phyloP scores from a whole-genome alignment of 148 eudicot genomes.

The Vaccinium myrtillus region DNA sequence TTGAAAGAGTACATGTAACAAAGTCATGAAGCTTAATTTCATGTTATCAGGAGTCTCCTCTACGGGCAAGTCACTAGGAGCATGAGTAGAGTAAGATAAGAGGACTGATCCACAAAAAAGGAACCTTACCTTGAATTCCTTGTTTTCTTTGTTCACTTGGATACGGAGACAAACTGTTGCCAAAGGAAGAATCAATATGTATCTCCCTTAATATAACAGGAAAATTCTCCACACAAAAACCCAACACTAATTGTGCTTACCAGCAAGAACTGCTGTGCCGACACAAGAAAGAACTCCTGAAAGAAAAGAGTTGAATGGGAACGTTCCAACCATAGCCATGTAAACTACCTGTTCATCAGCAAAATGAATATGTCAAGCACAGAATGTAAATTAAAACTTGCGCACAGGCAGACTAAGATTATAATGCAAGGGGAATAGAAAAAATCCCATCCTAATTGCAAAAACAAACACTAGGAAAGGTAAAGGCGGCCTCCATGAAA shows the following conservation, averaged over 20 bases:
- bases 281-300: conserved; percentile 96
- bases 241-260: conserved; percentile 43
- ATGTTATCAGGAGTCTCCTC: background rate
- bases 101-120: background rate
- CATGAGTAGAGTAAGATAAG: background rate
- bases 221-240: background rate
- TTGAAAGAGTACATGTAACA: background rate
- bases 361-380: conserved; percentile 11
- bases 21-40: background rate
- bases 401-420: background rate
- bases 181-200: conserved; percentile 17
- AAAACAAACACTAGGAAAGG: background rate
- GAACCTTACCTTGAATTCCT: conserved; percentile 86
- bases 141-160: conserved; percentile 98
- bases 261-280: conserved; percentile 98
- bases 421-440: background rate
- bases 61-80: background rate
- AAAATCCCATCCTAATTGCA: background rate
- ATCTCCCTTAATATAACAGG: background rate
- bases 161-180: conserved; percentile 85
- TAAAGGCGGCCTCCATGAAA: background rate
- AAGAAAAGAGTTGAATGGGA: conserved; percentile 96
- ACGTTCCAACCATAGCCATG: conserved; percentile 93
- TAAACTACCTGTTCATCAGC: conserved; percentile 62
- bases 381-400: background rate